Percentiles rank a stretch among this genome's conserved stretches.
Evolutionary conservation across 2,329 filamentous ascomycete species (phyloP).

Genomic region (Colletotrichum siamense): DNA sequence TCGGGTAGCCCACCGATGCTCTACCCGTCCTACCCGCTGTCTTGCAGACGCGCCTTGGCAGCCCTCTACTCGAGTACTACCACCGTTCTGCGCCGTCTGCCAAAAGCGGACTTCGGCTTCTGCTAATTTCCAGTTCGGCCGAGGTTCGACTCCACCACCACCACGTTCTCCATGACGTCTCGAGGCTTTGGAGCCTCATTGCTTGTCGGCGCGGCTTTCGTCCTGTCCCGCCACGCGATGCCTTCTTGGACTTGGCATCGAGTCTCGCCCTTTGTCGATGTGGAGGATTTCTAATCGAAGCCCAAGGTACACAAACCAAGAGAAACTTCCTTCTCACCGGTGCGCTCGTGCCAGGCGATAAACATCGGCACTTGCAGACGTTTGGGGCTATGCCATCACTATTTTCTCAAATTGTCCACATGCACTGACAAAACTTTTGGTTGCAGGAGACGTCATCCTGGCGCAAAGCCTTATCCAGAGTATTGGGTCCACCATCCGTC

Average conservation of each 20-base stretch:
- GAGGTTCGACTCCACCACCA: conserved; percentile 11
- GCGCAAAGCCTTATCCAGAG: neutral
- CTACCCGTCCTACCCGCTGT: neutral
- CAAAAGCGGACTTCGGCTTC: conserved; percentile 18
- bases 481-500: neutral
- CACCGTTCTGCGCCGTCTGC: neutral
- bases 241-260: neutral
- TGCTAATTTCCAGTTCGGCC: conserved; percentile 8
- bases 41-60: neutral
- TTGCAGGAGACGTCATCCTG: neutral
- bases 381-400: neutral
- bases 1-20: neutral
- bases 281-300: neutral
- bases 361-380: neutral
- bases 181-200: conserved; percentile 5
- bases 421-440: neutral
- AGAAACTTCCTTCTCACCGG: neutral
- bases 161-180: conserved; percentile 9
- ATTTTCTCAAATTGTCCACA: neutral
- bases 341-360: neutral
- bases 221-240: neutral
- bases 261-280: neutral
- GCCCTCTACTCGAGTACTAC: neutral
- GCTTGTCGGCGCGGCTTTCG: conserved; percentile 1
- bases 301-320: neutral